Evolutionary conservation across 371 early-diverging fungal species (phyloP), one percentile per base, ranked within the genome.

Genomic region (Actinomortierella wolfii): DNA sequence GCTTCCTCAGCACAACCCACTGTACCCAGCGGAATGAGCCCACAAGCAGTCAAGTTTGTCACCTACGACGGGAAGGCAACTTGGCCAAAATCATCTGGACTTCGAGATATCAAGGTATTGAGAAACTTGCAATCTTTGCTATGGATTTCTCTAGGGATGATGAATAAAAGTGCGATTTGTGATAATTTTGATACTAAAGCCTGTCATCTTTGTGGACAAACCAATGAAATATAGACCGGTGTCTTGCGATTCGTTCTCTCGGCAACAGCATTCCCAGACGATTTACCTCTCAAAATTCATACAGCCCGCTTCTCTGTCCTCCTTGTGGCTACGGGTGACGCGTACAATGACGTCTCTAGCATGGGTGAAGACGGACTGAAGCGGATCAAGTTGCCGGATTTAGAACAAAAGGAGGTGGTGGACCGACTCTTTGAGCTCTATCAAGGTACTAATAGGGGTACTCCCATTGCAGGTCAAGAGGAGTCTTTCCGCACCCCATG

Each of bases 311-410:
- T 90, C 44, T 65, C 82, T 20, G 78, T 92, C 0, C 76, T 90
- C 13, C 68, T 90, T 21, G 82, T 79, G 14, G 91, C 87, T 40
- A 71, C 85, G 1, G 84, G 84, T 51, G 92, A 92, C 69, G 61
- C 86, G 0, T 83, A 88, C 55, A 82, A 89, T 62, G 86, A 90
- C 49, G 84, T 89, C 1, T 65, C 81, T 1, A 76, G 80, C n/a
- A 82, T 83, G 26, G 87, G 89, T 34, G 92, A 94, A 55, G 90
- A 91, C 63, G 94, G 89, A 7, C 55, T 92, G 47, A 81, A 84
- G 49, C 76, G 84, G 15, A 56, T 64, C 46, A 74, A 68, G 6
- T 83, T 81, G 55, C 88, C 88, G 7, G 85, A 92, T 70, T 67
- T 92, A 55, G 89, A 89, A 54, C 76, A 86, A 46, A 54, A 56